phyloP scores from a whole-genome alignment of 306 rosid species.

The peach (Prunus persica) region Prunus_persica_NCBIv2 NC_034010.1:28453501-28454000 shows the following conservation, averaged over 20 bases:
- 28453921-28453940: slow-evolving; percentile 76
- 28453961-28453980: slow-evolving; percentile 56
- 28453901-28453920: slow-evolving; percentile 67
- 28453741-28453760: slow-evolving; percentile 68
- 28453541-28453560: slow-evolving; percentile 83
- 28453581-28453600: slow-evolving; percentile 87
- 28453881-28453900: slow-evolving; percentile 79
- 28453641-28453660: slow-evolving; percentile 68
- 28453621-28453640: slow-evolving; percentile 57
- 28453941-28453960: slow-evolving; percentile 83
- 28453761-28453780: slow-evolving; percentile 73
- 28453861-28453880: slow-evolving; percentile 74
- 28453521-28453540: slow-evolving; percentile 92
- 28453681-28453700: slow-evolving; percentile 59
- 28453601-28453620: slow-evolving; percentile 71
- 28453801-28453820: slow-evolving; percentile 76
- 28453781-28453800: slow-evolving; percentile 79
- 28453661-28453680: slow-evolving; percentile 61
- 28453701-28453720: slow-evolving; percentile 54
- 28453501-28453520: slow-evolving; percentile 94
- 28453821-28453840: slow-evolving; percentile 78
- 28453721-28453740: slow-evolving; percentile 58
- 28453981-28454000: slow-evolving; percentile 47
- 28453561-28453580: slow-evolving; percentile 85
- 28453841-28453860: slow-evolving; percentile 76